A percentile compares a stretch with the other conserved stretches of the same genome.
Conservation (phyloP, 2,329 filamentous ascomycete species). For the Plenodomus biglobosus region DNA sequence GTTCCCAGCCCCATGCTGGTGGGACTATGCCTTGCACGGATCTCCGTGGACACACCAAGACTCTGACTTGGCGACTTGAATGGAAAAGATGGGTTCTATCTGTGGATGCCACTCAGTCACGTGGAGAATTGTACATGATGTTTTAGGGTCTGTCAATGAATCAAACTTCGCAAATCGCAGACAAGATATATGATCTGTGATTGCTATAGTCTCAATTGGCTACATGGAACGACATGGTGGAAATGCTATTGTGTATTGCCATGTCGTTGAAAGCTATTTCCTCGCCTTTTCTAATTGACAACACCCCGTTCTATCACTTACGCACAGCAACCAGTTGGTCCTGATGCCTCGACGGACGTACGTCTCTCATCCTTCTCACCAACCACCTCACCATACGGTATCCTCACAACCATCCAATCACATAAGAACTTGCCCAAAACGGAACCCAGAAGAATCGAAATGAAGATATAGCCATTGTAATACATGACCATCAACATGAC, state of each 20-base stretch:
- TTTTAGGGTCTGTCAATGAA: no score
- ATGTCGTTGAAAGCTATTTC: conserved; percentile 5
- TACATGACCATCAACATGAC: conserved; percentile 73
- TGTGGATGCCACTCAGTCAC: no score
- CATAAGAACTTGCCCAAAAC: conserved; percentile 73
- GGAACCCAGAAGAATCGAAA: conserved; percentile 77
- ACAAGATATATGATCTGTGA: no score
- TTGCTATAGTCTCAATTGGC: no score
- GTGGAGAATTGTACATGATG: no score
- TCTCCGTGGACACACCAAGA: no score
- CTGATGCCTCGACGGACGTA: conserved; percentile 24
- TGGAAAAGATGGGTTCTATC: no score
- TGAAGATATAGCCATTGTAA: conserved; percentile 72
- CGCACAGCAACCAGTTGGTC: conserved; percentile 35
- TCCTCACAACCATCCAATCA: conserved; percentile 57
- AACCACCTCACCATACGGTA: conserved; percentile 21
- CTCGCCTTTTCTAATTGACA: not conserved
- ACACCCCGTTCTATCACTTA: conserved; percentile 4
- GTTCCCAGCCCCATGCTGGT: not conserved
- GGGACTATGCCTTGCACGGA: not conserved
- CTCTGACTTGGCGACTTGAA: no score
- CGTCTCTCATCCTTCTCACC: conserved; percentile 30
- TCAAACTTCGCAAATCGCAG: no score
- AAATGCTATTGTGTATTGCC: no score
- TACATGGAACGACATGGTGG: no score